Percentiles rank a stretch among this genome's conserved stretches.
Evolutionary conservation across 768 basidiomycete genomes (phyloP).

Genomic region (Rhodotorula paludigena): DNA sequence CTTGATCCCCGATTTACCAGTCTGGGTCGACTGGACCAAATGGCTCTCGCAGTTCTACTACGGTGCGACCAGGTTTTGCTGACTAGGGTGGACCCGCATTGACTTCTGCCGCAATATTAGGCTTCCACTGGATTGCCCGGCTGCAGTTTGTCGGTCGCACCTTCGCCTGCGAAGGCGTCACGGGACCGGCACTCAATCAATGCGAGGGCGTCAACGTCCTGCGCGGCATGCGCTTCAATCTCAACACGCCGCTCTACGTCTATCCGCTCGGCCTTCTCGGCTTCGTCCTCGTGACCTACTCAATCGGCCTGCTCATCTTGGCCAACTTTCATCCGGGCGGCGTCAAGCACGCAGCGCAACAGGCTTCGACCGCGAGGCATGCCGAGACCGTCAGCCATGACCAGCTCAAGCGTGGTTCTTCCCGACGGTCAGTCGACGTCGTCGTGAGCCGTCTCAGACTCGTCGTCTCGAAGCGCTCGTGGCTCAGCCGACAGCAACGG

Average conservation of each 20-base stretch:
- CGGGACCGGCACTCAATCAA: constrained; percentile 40
- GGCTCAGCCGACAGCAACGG: constrained; percentile 22
- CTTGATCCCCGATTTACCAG: constrained; percentile 24
- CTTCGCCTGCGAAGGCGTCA: constrained; percentile 43
- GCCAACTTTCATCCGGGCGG: constrained; percentile 47
- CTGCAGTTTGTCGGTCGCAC: constrained; percentile 48
- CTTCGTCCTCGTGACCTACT: constrained; percentile 45
- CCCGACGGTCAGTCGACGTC: constrained; percentile 46
- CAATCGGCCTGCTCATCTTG: constrained; percentile 46
- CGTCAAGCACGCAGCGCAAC: constrained; percentile 45
- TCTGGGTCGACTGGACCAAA: constrained; percentile 47
- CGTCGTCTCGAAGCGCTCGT: constrained; percentile 8
- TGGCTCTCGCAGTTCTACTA: constrained; percentile 46
- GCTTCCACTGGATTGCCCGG: constrained; percentile 48
- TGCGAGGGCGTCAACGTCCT: constrained; percentile 51
- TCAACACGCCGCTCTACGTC: constrained; percentile 41
- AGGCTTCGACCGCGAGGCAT: neutral
- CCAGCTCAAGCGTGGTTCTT: constrained; percentile 1
- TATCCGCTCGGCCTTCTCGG: constrained; percentile 43
- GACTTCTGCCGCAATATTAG: constrained; percentile 47
- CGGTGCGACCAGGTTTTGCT: neutral
- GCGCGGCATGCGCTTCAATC: constrained; percentile 46
- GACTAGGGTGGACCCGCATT: neutral
- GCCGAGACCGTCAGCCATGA: constrained; percentile 13
- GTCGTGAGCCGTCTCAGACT: constrained; percentile 40